Evolutionary conservation across 2,329 filamentous ascomycete genomes (phyloP).

Genomic region (Venturia pyrina): DNA sequence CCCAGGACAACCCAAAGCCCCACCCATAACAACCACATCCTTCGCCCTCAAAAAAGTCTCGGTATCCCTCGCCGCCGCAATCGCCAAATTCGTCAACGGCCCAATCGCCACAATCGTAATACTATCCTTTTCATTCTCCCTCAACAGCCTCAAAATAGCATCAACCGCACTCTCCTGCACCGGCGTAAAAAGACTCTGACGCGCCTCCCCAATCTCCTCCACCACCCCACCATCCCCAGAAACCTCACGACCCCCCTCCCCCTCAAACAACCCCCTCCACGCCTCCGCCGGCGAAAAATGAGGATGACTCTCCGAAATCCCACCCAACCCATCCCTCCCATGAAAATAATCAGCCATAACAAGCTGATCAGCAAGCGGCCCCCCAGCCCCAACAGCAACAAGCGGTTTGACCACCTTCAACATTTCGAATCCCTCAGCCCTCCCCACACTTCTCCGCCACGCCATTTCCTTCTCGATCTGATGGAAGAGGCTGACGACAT

Average conservation of each 20-base stretch:
- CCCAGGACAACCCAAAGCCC: slow-evolving; percentile 66
- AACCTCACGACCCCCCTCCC: background rate
- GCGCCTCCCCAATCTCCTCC: slow-evolving; percentile 22
- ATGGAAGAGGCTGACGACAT: slow-evolving; percentile 83
- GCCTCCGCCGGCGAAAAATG: slow-evolving; percentile 10
- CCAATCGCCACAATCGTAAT: slow-evolving; percentile 87
- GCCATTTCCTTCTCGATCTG: slow-evolving; percentile 79
- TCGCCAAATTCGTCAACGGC: slow-evolving; percentile 83
- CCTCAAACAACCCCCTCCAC: slow-evolving; percentile 6
- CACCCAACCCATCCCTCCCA: slow-evolving; percentile 39
- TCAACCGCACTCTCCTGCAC: slow-evolving; percentile 65
- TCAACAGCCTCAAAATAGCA: slow-evolving; percentile 80
- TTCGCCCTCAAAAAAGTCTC: slow-evolving; percentile 82
- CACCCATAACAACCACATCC: slow-evolving; percentile 93
- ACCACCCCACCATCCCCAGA: slow-evolving; percentile 25
- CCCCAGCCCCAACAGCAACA: slow-evolving; percentile 74
- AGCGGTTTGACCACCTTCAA: slow-evolving; percentile 67
- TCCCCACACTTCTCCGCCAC: slow-evolving; percentile 66
- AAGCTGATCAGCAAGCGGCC: slow-evolving; percentile 73
- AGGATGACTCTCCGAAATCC: slow-evolving; percentile 31
- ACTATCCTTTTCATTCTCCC: slow-evolving; percentile 70
- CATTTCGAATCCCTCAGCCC: slow-evolving; percentile 59
- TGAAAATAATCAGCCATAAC: slow-evolving; percentile 41
- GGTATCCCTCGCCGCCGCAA: slow-evolving; percentile 79
- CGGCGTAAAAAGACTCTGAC: slow-evolving; percentile 55